Evolutionary conservation across 1,284 basidiomycete species (phyloP).

Genomic region (Leccinum pachyderme): DNA sequence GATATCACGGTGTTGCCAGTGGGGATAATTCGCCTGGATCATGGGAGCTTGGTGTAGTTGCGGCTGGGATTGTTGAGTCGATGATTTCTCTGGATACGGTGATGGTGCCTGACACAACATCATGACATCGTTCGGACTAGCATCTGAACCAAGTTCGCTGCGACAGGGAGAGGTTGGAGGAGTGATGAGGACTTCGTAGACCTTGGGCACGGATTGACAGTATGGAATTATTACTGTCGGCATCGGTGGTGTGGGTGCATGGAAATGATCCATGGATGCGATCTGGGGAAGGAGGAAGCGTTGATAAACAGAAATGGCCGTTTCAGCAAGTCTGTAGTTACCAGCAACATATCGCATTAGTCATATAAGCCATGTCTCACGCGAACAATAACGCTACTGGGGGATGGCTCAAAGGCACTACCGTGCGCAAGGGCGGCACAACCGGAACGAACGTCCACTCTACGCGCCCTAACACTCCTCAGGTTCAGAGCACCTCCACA

Average conservation of each 20-base stretch:
- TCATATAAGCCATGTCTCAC: conserved; percentile 29
- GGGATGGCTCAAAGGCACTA: conserved; percentile 70
- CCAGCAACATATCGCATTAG: neutral
- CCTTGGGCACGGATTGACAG: conserved; percentile 18
- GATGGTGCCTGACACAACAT: conserved; percentile 31
- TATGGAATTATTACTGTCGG: conserved; percentile 17
- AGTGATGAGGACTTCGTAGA: conserved; percentile 49
- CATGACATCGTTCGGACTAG: conserved; percentile 25
- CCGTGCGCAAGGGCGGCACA: conserved; percentile 62
- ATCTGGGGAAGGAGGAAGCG: neutral
- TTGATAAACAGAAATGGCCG: neutral
- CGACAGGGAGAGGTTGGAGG: conserved; percentile 58
- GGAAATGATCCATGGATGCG: conserved; percentile 25
- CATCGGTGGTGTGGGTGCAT: conserved; percentile 22
- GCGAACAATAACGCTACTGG: conserved; percentile 22
- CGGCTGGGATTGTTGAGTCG: conserved; percentile 10
- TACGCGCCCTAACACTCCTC: conserved; percentile 63
- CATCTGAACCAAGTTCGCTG: conserved; percentile 33
- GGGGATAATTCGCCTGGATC: conserved; percentile 9
- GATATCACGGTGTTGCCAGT: conserved; percentile 12
- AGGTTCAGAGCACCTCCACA: conserved; percentile 65
- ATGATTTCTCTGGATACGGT: conserved; percentile 25
- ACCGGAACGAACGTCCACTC: conserved; percentile 43
- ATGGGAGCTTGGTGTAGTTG: conserved; percentile 7
- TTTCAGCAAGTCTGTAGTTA: neutral